These are phyloP conservation scores for Melampsora abietis-canadensis DNA, from an alignment of 1,284 basidiomycete genomes.

Conservation along the genomic window DNA sequence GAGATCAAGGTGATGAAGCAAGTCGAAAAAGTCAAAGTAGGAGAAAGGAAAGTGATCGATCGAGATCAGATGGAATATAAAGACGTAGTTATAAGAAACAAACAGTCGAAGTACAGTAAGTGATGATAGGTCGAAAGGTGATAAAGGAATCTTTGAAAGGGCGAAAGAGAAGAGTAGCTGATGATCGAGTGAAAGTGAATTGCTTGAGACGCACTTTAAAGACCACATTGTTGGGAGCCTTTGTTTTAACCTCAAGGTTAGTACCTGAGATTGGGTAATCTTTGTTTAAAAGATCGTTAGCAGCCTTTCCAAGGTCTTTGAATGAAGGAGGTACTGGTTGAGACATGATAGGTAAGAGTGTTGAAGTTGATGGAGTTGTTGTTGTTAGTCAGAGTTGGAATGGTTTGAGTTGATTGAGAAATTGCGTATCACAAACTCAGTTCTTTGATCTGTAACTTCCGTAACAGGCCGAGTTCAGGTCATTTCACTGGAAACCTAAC, in stretches of 20 bases:
- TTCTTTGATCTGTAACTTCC: background rate
- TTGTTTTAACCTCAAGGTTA: conserved; percentile 68
- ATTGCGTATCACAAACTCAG: background rate
- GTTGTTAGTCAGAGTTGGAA: background rate
- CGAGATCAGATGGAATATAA: background rate
- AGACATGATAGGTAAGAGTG: conserved; percentile 16
- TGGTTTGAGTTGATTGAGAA: background rate
- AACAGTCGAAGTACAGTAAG: conserved; percentile 37
- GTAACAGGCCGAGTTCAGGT: background rate
- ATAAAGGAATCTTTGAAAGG: conserved; percentile 74
- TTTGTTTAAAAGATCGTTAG: conserved; percentile 87
- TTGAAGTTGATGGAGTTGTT: background rate
- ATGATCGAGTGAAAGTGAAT: conserved; percentile 11
- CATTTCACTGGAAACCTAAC: background rate
- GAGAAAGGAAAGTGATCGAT: background rate
- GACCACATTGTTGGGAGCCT: conserved; percentile 65
- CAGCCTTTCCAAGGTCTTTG: conserved; percentile 71
- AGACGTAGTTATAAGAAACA: conserved; percentile 10
- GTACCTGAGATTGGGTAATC: conserved; percentile 83
- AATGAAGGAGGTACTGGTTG: conserved; percentile 41
- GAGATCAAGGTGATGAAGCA: background rate
- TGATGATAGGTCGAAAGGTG: conserved; percentile 14
- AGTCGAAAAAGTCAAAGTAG: conserved; percentile 14
- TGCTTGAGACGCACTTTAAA: conserved; percentile 53
- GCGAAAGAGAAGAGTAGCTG: conserved; percentile 28